These are phyloP conservation scores for Trifolium repens DNA, from an alignment of 306 rosid genomes.

Conservation along the genomic window DNA sequence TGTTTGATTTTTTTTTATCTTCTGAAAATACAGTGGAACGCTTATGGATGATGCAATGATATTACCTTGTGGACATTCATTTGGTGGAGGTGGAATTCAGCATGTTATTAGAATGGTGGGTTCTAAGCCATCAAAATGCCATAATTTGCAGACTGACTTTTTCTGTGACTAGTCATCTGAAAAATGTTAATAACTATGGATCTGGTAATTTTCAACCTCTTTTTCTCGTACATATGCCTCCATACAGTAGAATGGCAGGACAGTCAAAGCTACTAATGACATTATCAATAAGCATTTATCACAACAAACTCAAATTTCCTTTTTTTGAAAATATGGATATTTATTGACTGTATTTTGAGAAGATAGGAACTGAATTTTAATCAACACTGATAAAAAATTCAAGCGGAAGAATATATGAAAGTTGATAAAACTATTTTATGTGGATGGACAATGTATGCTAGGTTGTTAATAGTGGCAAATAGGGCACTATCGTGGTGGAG, in stretches of 20 bases:
- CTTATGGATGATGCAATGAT: slow-evolving; percentile 99
- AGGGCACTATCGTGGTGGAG: neutral
- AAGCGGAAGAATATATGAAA: slow-evolving; percentile 1
- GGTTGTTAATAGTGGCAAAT: neutral
- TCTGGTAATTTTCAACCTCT: slow-evolving; percentile 48
- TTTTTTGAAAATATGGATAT: slow-evolving; percentile 16
- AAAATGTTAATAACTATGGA: slow-evolving; percentile 42
- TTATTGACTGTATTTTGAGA: slow-evolving; percentile 16
- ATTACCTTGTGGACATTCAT: slow-evolving; percentile 99
- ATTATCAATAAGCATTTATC: slow-evolving; percentile 27
- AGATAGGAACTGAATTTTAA: slow-evolving; percentile 4
- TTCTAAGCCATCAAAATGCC: slow-evolving; percentile 55
- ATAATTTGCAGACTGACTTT: slow-evolving; percentile 40
- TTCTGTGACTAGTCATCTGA: slow-evolving; percentile 50
- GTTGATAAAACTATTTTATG: slow-evolving; percentile 19
- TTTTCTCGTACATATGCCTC: slow-evolving; percentile 41
- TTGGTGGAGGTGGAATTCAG: slow-evolving; percentile 85
- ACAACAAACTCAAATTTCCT: neutral
- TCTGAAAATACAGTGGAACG: slow-evolving; percentile 69
- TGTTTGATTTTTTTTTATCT: slow-evolving; percentile 21
- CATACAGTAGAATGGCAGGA: slow-evolving; percentile 37
- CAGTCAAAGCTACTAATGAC: slow-evolving; percentile 20
- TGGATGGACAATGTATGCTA: slow-evolving; percentile 19
- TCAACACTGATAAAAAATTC: neutral
- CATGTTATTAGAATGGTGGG: slow-evolving; percentile 92